Evolutionary conservation across 768 basidiomycete species (phyloP), one percentile per base, ranked within the genome.

Genomic region (Pulveroboletus sp.): DNA sequence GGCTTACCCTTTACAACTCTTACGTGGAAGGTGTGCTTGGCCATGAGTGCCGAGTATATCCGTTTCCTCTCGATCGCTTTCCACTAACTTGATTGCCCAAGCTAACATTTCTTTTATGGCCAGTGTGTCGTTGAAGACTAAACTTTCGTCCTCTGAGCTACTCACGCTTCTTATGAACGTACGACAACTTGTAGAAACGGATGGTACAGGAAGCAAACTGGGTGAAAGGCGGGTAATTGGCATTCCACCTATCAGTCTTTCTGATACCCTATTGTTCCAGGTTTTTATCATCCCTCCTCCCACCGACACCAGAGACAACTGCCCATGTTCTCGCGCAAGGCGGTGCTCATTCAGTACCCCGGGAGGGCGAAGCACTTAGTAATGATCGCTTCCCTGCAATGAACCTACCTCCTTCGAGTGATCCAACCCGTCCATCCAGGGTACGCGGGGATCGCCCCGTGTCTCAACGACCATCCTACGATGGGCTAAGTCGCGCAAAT

Each of bases 81-180:
- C 19, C 26, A 11, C 16, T 4, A 22, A 12, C 2, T 10, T 41
- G 42, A 3, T 42, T 36, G 5, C 26, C 4, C 30, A 11, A 45
- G 13, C 61, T 65, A 47, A 65, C 34, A 1, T 26, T 12, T 49
- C 44, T 43, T 43, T 51, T 7, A 5, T 30, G 38, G 20, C 7
- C 56, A 94, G 93, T 2, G 84, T 95, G n/a, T 86, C 89, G 0
- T 69, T 95, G 14, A 94, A 94, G 67, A 74, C 77, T 3, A 85
- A 85, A 57, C 71, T 94, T n/a, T 76, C 81, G 2, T 66, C 77
- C 0, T 74, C 77, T 23, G 93, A 93, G 57, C 69, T 93, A 13
- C 80, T 83, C 56, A 68, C 78, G 9, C 74, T 90, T 0, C 67
- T 95, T 13, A 71, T 74, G 48, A 86, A 93, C 51, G 84, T 93